Base-by-base conservation (phyloP, 2,329 filamentous ascomycete species). In the Hypoxylon sp. region DNA sequence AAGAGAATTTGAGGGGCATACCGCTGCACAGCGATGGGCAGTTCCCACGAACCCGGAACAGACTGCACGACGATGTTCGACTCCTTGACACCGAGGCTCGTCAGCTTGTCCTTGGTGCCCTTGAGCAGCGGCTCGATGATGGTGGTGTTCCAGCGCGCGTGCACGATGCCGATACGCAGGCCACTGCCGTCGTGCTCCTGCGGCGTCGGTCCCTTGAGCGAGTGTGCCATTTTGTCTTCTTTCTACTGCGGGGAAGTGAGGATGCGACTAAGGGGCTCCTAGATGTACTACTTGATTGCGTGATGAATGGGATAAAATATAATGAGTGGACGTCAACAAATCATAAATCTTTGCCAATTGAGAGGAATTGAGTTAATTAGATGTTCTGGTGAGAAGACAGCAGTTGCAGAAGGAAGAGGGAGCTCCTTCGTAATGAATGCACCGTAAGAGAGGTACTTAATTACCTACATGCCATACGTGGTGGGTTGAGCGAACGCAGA, bases 11-110 rank as follows among this genome's bases (percentile, higher is more conserved):
- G n/a, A n/a, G n/a, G n/a, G 21, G 21, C 9, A 68, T 76, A 93
- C 87, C 89, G 83, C 74, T 96, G 90, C 21, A 91, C 89, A 30
- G 91, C 91, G 67, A 93, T 90, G 41, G 94, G 94, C 31, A 99
- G 81, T 75, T 99, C 94, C 82, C 95, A 99, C 59, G 89, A 90
- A 43, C 94, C 94, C 0, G 94, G 94, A 23, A 97, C 94, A 40
- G 87, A 90, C 75, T 97, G 89, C 27, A 92, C 76, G 45, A 92
- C 84, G 67, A 99, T 95, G 73, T 97, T 96, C 65, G 89, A 84
- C 67, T 91, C 86, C 70, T 86, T 86, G 48, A 99, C 93, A 46
- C 94, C 94, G 43, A 87, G 84, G 31, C 82, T 82, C 23, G 87
- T 76, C 47, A 99, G 85, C 68, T 87, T 87, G 64, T 87, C 87